Percentiles rank a stretch among this genome's conserved stretches.
These are phyloP conservation scores for Trichosporon asahii DNA, from an alignment of 1,284 basidiomycete genomes.

Conservation along the genomic window DNA sequence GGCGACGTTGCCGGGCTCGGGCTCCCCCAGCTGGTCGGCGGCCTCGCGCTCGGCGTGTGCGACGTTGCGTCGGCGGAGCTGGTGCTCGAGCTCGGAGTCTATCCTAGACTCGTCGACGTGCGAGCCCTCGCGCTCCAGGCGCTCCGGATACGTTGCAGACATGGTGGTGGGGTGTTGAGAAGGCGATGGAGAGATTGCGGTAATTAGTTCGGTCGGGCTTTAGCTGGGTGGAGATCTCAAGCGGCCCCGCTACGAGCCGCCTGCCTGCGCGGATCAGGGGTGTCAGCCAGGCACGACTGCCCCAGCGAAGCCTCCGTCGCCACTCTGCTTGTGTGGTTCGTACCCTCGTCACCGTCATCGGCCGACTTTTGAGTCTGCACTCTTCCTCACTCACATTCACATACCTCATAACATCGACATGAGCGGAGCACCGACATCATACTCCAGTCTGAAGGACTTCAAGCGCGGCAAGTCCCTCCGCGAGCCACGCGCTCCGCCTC, in stretches of 20 bases:
- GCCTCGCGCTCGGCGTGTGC: constrained; percentile 10
- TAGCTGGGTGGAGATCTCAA: not conserved
- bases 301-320: constrained; percentile 3
- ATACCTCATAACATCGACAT: not conserved
- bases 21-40: not conserved
- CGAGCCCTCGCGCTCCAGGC: constrained; percentile 4
- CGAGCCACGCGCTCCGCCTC: not conserved
- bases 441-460: constrained; percentile 21
- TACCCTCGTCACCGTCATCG: not conserved
- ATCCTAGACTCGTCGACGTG: constrained; percentile 3
- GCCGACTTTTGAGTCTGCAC: not conserved
- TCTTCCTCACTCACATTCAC: not conserved
- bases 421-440: constrained; percentile 13
- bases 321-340: constrained; percentile 5
- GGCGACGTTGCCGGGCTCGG: not conserved
- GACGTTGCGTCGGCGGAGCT: constrained; percentile 8
- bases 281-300: not conserved
- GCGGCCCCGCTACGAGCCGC: not conserved
- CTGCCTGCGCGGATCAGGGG: not conserved
- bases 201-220: not conserved
- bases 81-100: constrained; percentile 4
- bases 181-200: constrained; percentile 4
- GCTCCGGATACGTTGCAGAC: not conserved
- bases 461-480: constrained; percentile 10
- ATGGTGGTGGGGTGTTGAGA: constrained; percentile 3